Evolutionary conservation across 257 asterid species (phyloP).

Genomic region (Petrea volubilis): DNA sequence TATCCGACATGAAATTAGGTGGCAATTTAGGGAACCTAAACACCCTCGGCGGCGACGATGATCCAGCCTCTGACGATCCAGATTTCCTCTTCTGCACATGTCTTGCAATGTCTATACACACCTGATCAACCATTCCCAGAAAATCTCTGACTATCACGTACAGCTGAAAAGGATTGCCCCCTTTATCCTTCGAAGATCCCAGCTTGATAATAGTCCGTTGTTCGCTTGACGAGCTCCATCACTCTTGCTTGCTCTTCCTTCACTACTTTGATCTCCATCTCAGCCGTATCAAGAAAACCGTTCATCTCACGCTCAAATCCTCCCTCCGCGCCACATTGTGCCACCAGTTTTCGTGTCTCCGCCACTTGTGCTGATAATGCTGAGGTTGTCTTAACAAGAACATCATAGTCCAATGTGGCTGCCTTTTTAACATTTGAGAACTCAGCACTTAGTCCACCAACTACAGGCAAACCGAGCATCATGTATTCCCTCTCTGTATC

Average conservation of each 20-base stretch:
- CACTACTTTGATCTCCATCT: constrained; percentile 46
- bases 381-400: constrained; percentile 41
- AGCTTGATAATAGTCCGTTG: constrained; percentile 79
- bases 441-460: constrained; percentile 80
- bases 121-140: constrained; percentile 82
- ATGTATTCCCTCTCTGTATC: constrained; percentile 76
- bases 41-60: constrained; percentile 45
- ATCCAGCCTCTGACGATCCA: constrained; percentile 31
- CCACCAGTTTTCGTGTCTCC: constrained; percentile 39
- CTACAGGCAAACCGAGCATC: constrained; percentile 79
- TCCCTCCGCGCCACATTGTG: constrained; percentile 34
- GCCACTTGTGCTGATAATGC: constrained; percentile 41
- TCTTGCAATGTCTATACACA: constrained; percentile 74
- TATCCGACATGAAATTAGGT: constrained; percentile 66
- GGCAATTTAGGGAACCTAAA: constrained; percentile 82
- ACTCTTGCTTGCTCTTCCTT: constrained; percentile 63
- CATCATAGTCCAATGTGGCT: constrained; percentile 57
- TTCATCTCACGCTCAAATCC: constrained; percentile 59
- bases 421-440: constrained; percentile 73
- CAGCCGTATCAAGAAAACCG: constrained; percentile 58
- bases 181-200: constrained; percentile 62
- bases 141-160: constrained; percentile 75
- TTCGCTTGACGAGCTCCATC: constrained; percentile 75
- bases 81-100: constrained; percentile 66
- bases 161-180: constrained; percentile 54